Evolutionary conservation across 192 early-diverging fungal species (phyloP).

Genomic region (Spizellomyces sp.): DNA sequence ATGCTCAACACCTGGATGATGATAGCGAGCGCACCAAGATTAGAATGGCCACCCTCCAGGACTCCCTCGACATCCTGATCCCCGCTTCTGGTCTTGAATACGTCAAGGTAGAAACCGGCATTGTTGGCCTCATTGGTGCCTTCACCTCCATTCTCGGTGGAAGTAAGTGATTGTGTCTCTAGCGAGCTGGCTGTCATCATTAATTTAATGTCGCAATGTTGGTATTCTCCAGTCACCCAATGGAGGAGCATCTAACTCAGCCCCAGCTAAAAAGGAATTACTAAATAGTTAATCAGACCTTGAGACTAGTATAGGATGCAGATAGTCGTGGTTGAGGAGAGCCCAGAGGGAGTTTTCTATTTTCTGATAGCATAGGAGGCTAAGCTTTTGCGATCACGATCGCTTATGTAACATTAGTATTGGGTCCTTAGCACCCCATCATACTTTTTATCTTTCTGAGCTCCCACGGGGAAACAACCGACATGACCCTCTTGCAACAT

Average conservation of each 20-base stretch:
- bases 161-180: conserved; percentile 25
- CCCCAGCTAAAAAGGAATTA: no score
- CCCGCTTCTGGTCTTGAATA: conserved; percentile 71
- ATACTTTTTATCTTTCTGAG: no score
- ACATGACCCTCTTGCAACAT: conserved; percentile 53
- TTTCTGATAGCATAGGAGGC: no score
- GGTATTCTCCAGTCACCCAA: neutral
- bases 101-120: conserved; percentile 64
- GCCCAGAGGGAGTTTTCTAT: no score
- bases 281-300: no score
- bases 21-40: conserved; percentile 57
- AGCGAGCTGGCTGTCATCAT: no score
- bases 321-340: no score
- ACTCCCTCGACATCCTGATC: conserved; percentile 70
- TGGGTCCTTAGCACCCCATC: no score
- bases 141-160: conserved; percentile 71
- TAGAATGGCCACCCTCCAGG: conserved; percentile 58
- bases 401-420: no score
- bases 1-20: neutral
- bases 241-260: neutral
- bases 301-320: no score
- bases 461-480: neutral
- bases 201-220: no score
- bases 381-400: no score
- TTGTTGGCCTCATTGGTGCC: conserved; percentile 72